Base-by-base conservation (phyloP, 805 yeast species). In the Cyberlindnera mississippiensis region DNA sequence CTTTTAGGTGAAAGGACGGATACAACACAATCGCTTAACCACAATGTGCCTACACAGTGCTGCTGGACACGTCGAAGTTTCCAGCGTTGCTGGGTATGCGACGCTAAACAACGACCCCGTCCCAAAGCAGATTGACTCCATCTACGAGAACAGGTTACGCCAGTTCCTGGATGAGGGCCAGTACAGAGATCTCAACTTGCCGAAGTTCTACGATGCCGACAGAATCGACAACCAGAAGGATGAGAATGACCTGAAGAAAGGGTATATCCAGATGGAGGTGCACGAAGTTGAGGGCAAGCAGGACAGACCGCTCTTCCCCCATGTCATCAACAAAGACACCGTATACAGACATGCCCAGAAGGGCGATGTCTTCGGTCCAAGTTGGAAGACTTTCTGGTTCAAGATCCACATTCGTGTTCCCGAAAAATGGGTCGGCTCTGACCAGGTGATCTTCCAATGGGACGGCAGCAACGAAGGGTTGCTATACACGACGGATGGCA, bases 351-450 rank as follows among this genome's bases (percentile, higher is more conserved):
- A 69, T 18, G 82, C 86, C n/a, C 60, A 63, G 12, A 80, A 79
- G 50, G 95, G 93, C 17, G 82, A 85, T 51, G 65, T 71, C 8
- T 88, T 85, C 60, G 97, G 98, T 0, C 99, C 99, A 3, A 84
- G 95, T 12, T 91, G 99, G 99, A 82, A 91, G 44, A 85, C 98
- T 1, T 95, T 88, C 50, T 91, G 99, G 99, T 88, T 93, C 64
- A 75, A 78, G 51, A 66, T 91, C 16, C 64, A 71, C 12, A 63
- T 86, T 44, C 66, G 68, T n/a, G 67, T 91, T 5, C 96, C 96
- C 0, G 51, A 67, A 13, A 60, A 69, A 3, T 67, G 75, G 71
- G 51, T 65, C 9, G 59, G 68, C 17, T 69, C 71, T 13, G 53
- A 57, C 11, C 72, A 69, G 44, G 72, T 87, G 30, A 66, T 82